A percentile compares a stretch with the other conserved stretches of the same genome.
These are phyloP conservation scores for Flaveria sonorensis DNA, from an alignment of 129 eudicot species.

Conservation along the genomic window DNA sequence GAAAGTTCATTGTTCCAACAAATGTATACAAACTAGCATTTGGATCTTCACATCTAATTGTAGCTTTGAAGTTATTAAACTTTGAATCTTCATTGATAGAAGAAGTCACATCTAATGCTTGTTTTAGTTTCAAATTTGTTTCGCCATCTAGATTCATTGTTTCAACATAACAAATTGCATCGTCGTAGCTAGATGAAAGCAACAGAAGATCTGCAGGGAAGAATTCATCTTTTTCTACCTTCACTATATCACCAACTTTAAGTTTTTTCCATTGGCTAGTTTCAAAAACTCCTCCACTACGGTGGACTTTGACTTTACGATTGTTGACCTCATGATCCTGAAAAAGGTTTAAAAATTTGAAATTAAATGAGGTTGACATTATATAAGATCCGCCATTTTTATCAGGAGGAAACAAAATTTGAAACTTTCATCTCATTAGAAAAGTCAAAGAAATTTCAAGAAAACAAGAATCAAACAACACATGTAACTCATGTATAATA, in stretches of 20 bases:
- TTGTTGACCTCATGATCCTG: conserved; percentile 65
- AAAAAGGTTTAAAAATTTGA: conserved; percentile 15
- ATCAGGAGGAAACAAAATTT: not conserved
- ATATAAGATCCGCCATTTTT: conserved; percentile 3
- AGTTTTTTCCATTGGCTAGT: conserved; percentile 51
- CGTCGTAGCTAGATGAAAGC: conserved; percentile 65
- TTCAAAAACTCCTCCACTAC: conserved; percentile 48
- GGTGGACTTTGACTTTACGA: conserved; percentile 47
- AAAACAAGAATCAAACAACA: not conserved
- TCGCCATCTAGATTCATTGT: conserved; percentile 67
- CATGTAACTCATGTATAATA: not conserved
- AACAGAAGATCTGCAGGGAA: conserved; percentile 67
- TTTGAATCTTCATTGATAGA: conserved; percentile 40
- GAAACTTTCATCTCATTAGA: conserved; percentile 3
- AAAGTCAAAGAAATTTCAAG: not conserved
- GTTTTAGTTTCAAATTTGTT: conserved; percentile 62
- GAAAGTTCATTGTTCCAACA: conserved; percentile 52
- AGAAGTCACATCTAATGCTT: conserved; percentile 51
- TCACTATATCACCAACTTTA: conserved; percentile 63
- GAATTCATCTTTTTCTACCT: conserved; percentile 63
- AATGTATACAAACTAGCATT: conserved; percentile 62
- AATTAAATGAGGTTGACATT: conserved; percentile 2
- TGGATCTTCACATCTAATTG: conserved; percentile 64
- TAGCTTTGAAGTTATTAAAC: conserved; percentile 46
- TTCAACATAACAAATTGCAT: conserved; percentile 65